These are phyloP conservation scores for Catunica adiposa DNA, from an alignment of 2,329 filamentous ascomycete species.

Conservation along the genomic window DNA sequence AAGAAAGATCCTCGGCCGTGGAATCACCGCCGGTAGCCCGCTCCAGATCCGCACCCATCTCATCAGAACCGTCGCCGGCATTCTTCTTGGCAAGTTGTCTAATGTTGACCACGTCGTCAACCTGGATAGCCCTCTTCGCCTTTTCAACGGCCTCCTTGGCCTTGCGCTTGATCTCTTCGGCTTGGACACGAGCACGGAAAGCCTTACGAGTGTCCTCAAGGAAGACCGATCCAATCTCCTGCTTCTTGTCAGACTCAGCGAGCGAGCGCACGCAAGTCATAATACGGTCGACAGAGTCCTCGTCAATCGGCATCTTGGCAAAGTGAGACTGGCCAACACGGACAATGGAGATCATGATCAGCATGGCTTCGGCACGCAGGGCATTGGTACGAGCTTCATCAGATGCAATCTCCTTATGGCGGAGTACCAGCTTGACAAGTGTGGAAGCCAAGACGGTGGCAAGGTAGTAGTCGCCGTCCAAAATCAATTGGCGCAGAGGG, in stretches of 20 bases:
- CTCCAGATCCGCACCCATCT: constrained; percentile 79
- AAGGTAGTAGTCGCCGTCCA: constrained; percentile 94
- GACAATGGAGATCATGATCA: constrained; percentile 98
- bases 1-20: constrained; percentile 67
- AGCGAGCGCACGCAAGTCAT: constrained; percentile 94
- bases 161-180: constrained; percentile 94
- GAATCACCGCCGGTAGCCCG: constrained; percentile 85
- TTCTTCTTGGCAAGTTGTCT: constrained; percentile 90
- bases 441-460: constrained; percentile 91
- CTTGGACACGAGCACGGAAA: constrained; percentile 92
- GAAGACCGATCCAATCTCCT: constrained; percentile 83
- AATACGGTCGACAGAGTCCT: constrained; percentile 94
- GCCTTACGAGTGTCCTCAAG: constrained; percentile 88
- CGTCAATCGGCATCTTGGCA: constrained; percentile 90
- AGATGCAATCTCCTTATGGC: constrained; percentile 80
- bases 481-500: constrained; percentile 79
- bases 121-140: constrained; percentile 83
- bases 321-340: constrained; percentile 98
- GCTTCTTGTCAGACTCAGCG: constrained; percentile 75
- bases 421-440: constrained; percentile 93
- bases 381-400: constrained; percentile 82
- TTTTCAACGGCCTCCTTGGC: constrained; percentile 85
- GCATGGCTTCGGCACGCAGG: constrained; percentile 88
- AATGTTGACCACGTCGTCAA: constrained; percentile 88
- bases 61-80: constrained; percentile 60